Evolutionary conservation across 2,329 filamentous ascomycete species (phyloP).

Genomic region (Fusarium sp.): DNA sequence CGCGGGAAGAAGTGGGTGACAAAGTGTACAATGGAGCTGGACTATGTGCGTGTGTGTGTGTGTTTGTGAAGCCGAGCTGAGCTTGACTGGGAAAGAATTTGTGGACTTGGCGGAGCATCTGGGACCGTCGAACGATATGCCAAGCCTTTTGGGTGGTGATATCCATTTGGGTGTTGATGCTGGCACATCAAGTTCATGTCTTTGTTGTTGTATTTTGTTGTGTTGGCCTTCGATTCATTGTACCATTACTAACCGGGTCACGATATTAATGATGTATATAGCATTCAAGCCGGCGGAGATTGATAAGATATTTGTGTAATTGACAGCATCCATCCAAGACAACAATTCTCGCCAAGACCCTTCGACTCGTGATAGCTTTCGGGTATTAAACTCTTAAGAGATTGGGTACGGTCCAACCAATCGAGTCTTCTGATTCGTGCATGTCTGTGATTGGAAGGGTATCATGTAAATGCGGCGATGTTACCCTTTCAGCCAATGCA

Average conservation of each 20-base stretch:
- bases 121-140: constrained; percentile 4
- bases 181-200: constrained; percentile 7
- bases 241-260: constrained; percentile 20
- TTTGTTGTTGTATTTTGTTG: not conserved
- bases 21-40: not conserved
- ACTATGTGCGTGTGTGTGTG: not conserved
- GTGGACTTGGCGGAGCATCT: constrained; percentile 27
- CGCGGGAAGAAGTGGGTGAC: not conserved
- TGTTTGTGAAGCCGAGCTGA: not conserved
- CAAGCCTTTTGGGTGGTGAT: not conserved
- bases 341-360: not conserved
- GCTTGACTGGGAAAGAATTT: constrained; percentile 18
- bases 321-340: not conserved
- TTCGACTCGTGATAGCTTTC: not conserved
- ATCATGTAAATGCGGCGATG: not conserved
- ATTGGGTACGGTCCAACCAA: not conserved
- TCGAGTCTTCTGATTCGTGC: not conserved
- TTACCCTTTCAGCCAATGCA: not conserved
- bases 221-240: constrained; percentile 12
- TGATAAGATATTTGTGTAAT: not conserved
- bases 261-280: constrained; percentile 26
- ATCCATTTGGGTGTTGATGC: constrained; percentile 1
- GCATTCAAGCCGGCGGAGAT: not conserved
- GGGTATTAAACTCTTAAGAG: not conserved
- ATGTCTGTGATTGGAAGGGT: not conserved